phyloP scores from a whole-genome alignment of 257 asterid species.

The Solanum lycopersicoides region DNA sequence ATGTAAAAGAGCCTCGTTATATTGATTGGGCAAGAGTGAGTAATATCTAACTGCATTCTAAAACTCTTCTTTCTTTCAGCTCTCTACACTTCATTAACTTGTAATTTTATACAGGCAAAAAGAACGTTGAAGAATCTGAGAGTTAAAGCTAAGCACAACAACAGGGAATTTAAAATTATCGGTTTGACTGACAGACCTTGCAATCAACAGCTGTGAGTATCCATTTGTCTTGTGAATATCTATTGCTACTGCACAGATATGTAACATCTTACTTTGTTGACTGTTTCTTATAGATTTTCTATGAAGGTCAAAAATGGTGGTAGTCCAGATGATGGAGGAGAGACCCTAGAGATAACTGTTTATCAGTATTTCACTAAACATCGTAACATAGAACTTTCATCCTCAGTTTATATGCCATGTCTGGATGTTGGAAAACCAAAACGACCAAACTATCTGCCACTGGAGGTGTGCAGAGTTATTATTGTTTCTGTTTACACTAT shows the following conservation, averaged over 20 bases:
- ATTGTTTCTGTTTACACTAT: background rate
- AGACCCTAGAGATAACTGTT: slow-evolving; percentile 59
- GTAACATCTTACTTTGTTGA: slow-evolving; percentile 14
- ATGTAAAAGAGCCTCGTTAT: slow-evolving; percentile 50
- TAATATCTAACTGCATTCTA: background rate
- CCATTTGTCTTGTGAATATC: slow-evolving; percentile 2
- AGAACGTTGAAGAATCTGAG: slow-evolving; percentile 75
- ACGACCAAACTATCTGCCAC: slow-evolving; percentile 72
- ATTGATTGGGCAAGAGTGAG: slow-evolving; percentile 84
- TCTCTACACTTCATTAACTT: background rate
- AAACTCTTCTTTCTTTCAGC: background rate
- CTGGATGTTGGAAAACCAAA: slow-evolving; percentile 77
- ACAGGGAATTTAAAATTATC: slow-evolving; percentile 61
- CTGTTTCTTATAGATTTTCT: slow-evolving; percentile 37
- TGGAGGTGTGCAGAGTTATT: slow-evolving; percentile 48
- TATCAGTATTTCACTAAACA: slow-evolving; percentile 71
- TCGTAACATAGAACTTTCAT: slow-evolving; percentile 47
- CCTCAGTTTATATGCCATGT: slow-evolving; percentile 76
- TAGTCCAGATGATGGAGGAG: slow-evolving; percentile 26
- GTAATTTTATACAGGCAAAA: slow-evolving; percentile 51
- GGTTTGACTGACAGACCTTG: slow-evolving; percentile 88
- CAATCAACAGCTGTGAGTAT: slow-evolving; percentile 71
- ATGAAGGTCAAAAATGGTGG: slow-evolving; percentile 47
- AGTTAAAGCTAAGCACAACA: slow-evolving; percentile 56
- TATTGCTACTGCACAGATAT: background rate